Conservation (phyloP, 1,284 basidiomycete species). For the Fomitopsis betulina region DNA sequence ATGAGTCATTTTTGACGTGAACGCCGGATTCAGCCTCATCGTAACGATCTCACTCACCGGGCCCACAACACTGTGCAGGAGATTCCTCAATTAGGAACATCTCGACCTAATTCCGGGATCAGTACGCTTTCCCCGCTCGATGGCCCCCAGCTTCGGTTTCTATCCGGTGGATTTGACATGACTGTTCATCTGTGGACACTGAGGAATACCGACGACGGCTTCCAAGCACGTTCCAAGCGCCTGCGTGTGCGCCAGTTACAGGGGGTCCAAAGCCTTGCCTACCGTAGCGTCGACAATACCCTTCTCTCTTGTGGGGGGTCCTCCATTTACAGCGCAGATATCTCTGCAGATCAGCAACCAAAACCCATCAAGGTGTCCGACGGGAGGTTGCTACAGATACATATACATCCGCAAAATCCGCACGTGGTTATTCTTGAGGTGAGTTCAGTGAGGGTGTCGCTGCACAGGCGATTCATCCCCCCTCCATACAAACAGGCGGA, state of each 20-base stretch:
- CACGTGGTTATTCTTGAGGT: constrained; percentile 45
- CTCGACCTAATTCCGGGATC: constrained; percentile 30
- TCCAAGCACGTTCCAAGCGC: constrained; percentile 17
- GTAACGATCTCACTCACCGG: constrained; percentile 24
- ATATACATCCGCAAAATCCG: constrained; percentile 38
- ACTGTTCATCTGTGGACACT: constrained; percentile 35
- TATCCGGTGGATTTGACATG: constrained; percentile 42
- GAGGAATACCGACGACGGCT: constrained; percentile 7
- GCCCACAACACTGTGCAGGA: constrained; percentile 23
- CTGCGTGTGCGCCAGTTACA: constrained; percentile 26
- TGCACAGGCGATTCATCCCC: neutral
- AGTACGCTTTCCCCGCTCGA: constrained; percentile 34
- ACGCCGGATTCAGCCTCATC: constrained; percentile 13
- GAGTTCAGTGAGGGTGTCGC: constrained; percentile 16
- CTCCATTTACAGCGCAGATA: constrained; percentile 29
- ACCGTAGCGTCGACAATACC: constrained; percentile 26
- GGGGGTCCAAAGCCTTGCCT: constrained; percentile 33
- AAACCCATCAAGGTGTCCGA: constrained; percentile 33
- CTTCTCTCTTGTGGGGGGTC: constrained; percentile 31
- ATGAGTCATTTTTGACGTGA: neutral
- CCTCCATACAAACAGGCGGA: constrained; percentile 33
- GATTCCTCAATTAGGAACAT: constrained; percentile 12
- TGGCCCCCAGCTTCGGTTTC: constrained; percentile 31
- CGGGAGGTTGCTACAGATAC: constrained; percentile 37
- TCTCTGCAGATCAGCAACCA: constrained; percentile 25